These are phyloP conservation scores for Malbranchea zuffiana DNA, from an alignment of 2,329 filamentous ascomycete genomes.

Conservation along the genomic window DNA sequence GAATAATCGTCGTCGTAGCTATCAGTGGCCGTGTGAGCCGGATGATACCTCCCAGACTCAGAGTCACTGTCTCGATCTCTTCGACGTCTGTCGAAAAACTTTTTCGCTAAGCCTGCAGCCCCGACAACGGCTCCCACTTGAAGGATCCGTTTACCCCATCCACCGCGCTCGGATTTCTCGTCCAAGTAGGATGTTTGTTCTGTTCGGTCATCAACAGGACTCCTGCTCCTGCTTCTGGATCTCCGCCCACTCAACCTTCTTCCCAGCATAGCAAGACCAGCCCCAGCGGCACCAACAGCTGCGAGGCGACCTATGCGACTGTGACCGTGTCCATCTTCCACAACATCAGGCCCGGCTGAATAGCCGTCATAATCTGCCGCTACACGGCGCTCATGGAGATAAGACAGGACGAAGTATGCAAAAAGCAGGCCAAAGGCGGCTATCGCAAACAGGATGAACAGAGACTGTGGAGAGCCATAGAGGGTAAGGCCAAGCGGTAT, in stretches of 20 bases:
- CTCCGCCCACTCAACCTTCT: constrained; percentile 24
- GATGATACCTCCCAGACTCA: constrained; percentile 43
- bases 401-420: constrained; percentile 70
- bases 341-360: constrained; percentile 40
- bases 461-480: constrained; percentile 74
- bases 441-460: constrained; percentile 78
- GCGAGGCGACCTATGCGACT: constrained; percentile 41
- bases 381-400: constrained; percentile 49
- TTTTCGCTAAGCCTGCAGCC: constrained; percentile 51
- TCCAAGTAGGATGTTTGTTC: constrained; percentile 46
- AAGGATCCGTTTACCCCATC: constrained; percentile 51
- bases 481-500: constrained; percentile 80
- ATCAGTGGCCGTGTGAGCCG: constrained; percentile 39
- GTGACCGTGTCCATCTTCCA: constrained; percentile 34
- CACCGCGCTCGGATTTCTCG: constrained; percentile 53
- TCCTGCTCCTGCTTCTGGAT: constrained; percentile 33
- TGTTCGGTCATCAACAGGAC: constrained; percentile 33
- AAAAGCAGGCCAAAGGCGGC: constrained; percentile 64
- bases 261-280: constrained; percentile 45
- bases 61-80: constrained; percentile 44
- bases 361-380: constrained; percentile 50
- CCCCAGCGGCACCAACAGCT: constrained; percentile 46
- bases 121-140: constrained; percentile 52
- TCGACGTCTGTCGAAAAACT: constrained; percentile 46
- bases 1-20: constrained; percentile 31